Base-by-base conservation (phyloP, 306 rosid species). In the Gillenia trifoliata region DNA sequence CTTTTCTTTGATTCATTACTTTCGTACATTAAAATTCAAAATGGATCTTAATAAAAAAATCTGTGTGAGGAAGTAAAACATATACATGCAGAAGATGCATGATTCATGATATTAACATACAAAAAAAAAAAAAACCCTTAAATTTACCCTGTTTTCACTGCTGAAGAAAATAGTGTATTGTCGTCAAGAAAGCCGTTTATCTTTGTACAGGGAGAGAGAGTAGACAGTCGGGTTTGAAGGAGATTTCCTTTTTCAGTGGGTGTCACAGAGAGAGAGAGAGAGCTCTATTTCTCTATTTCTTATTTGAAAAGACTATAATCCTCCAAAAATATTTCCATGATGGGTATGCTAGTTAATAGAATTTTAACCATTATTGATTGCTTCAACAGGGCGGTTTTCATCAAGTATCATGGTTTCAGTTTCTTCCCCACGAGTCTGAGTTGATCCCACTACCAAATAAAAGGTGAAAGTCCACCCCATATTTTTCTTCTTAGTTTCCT, bases 381-480 rank as follows among this genome's bases (percentile, higher is more conserved):
- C 72, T 56, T 83, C 71, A 70, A 41, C 85, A 94, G 98, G 95
- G 96, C 23, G 87, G 96, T 79, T 87, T 94, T 78, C 91, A 90
- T 83, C 94, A 91, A 76, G 67, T 91, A 67, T 91, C 97, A 64
- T 94, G 98, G 98, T 94, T 90, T 83, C 98, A 94, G 86, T 91
- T 86, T 85, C 93, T 88, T 64, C 98, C 97, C 29, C 88, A 89
- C 36, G 98, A 94, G 70, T 80, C 96, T 36, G 98, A 94, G 80
- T 79, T 89, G 86, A 87, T 64, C 76, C 84, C 92, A 41, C 76
- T 87, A 29, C 91, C 92, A 16, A 96, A 93, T 70, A 91, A 88
- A 84, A 88, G 97, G 98, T 91, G 80, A 67, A 77, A 47, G 49
- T 80, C 63, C 47, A 26, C 49, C 36, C 30, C 26, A 40, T 36